These are phyloP conservation scores for Hibiscus mutabilis DNA, from an alignment of 345 rosid species.

Conservation along the genomic window DNA sequence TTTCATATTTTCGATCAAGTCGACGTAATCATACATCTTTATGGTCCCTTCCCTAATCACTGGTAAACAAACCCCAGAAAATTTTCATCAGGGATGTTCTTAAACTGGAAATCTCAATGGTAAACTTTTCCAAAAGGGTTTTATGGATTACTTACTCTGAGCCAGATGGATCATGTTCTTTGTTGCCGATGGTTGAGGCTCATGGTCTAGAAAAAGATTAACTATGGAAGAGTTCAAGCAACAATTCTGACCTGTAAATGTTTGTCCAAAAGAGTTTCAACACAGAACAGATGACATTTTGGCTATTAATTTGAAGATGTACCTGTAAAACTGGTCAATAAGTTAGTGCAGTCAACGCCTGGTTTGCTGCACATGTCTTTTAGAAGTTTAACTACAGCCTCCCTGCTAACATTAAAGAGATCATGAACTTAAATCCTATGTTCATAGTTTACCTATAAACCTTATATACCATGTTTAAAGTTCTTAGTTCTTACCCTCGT, in stretches of 20 bases:
- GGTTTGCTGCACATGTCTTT: slow-evolving; percentile 23
- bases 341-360: slow-evolving; percentile 37
- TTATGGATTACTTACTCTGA: slow-evolving; percentile 35
- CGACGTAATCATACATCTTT: slow-evolving; percentile 29
- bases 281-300: neutral
- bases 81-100: neutral
- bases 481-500: slow-evolving; percentile 22
- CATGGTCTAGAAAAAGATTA: slow-evolving; percentile 32
- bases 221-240: slow-evolving; percentile 36
- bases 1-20: slow-evolving; percentile 28
- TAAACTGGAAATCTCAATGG: neutral
- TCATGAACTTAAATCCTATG: too few species aligned
- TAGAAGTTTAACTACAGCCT: neutral
- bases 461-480: too few species aligned
- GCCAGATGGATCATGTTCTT: slow-evolving; percentile 29
- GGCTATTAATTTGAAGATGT: neutral
- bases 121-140: neutral
- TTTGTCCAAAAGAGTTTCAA: neutral
- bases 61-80: neutral
- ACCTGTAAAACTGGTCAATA: slow-evolving; percentile 47
- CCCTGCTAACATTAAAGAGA: too few species aligned
- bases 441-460: too few species aligned
- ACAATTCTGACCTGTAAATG: slow-evolving; percentile 41
- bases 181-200: slow-evolving; percentile 37
- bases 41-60: slow-evolving; percentile 40